Evolutionary conservation across 139 green algal species (phyloP), one percentile per base, ranked within the genome.

Genomic region (Chlamydomonas applanata): DNA sequence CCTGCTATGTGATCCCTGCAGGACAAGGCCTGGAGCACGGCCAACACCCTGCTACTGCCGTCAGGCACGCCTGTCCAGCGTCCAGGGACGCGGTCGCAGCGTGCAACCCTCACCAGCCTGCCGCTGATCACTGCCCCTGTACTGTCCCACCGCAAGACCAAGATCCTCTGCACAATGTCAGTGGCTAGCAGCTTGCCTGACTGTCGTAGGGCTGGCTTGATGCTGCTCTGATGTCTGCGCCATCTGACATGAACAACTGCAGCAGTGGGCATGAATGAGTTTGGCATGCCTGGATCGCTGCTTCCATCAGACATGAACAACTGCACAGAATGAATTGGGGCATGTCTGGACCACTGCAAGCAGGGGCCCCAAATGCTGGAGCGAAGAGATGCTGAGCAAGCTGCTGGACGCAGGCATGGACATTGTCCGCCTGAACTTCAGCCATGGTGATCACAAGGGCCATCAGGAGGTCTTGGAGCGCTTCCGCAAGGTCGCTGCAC

Each of bases 321-420:
- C 40, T 49, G 40, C 40, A 49, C 7, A 7, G 7, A 49, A 49
- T 7, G 11, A 49, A 49, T 7, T 19, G 11, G 40, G 11, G 40
- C 7, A 49, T 49, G 40, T 49, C 40, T 11, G 7, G 40, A 49
- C 11, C 11, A 11, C 11, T 11, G 7, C 7, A 11, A 49, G 40
- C 40, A 49, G 40, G 40, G 89, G 89, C 2, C 89, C 89, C 4
- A 62, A 77, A 13, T 93, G 82, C 72, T 85, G 89, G 79, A 82
- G 29, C 33, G 85, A 89, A 74, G 82, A 88, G 54, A 73, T 30
- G 19, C 64, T 93, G 61, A 74, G 77, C 63, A 78, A 89, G 72
- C 82, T 94, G 66, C 64, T 91, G 40, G 86, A 91, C 60, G 83
- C 85, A 27, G 89, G 89, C 70, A 90, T 93, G 85, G 82, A 87